Base-by-base conservation (phyloP, 2,329 filamentous ascomycete genomes). In the Curvularia verruculosa region DNA sequence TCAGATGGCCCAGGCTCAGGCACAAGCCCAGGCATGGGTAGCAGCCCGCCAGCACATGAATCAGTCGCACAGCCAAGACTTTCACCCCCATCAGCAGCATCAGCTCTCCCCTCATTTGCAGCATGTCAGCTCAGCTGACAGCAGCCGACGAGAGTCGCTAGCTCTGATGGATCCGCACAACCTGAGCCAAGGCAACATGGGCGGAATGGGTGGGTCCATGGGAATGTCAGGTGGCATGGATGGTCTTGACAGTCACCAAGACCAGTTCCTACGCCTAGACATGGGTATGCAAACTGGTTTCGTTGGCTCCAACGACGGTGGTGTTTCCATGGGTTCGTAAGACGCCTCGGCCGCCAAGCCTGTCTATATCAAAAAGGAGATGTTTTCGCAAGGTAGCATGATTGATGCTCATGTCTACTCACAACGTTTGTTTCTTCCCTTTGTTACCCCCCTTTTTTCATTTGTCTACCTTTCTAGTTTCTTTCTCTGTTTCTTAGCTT, bases 11-110 rank as follows among this genome's bases (percentile, higher is more conserved):
- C 70, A 70, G 28, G 65, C 63, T 0, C 67, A 71, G 24, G 65
- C 65, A 13, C 67, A 70, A 36, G 63, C 65, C 9, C 67, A 71
- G 26, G 70, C 67, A 7, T 72, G 71, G 70, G 71, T 69, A 34
- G 70, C 69, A 13, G 72, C 72, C 2, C 70, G 71, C 34, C 73
- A 76, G 49, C 72, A 75, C 57, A 74, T 76, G 72, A 73, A 74
- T 55, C 72, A 72, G 49, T 74, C 70, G 44, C 67, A 70, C 29
- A 72, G 71, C 59, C 69, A 72, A 46, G 64, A 72, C 52, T 72
- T 66, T 49, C 66, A 69, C 26, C 64, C 65, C 0, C 71, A 72
- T 49, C 67, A 65, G 49, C 70, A 73, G 37, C 73, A 71, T 19
- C 65, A 68, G 34, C 56, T 69, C 9, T 69, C 67, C 3, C 67